A percentile compares a stretch with the other conserved stretches of the same genome.
Conservation (phyloP, 805 yeast genomes). For the Lipomyces yamadae region DNA sequence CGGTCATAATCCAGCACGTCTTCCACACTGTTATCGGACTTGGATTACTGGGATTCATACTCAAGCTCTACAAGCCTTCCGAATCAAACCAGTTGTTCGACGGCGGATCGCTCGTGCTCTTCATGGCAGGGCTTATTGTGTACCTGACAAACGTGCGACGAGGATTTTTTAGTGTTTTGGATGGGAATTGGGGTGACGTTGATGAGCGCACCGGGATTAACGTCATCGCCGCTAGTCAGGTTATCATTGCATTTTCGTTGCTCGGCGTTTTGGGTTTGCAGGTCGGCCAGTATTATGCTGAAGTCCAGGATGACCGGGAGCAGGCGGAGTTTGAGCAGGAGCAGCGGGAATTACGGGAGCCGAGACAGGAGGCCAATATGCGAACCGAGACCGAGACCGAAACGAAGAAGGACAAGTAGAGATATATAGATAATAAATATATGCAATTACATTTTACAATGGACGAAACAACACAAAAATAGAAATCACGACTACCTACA, state of each 20-base stretch:
- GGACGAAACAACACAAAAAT: not conserved
- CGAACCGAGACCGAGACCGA: constrained; percentile 2
- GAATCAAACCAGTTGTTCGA: constrained; percentile 87
- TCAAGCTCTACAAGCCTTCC: constrained; percentile 84
- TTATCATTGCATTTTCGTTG: constrained; percentile 71
- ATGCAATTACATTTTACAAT: not conserved
- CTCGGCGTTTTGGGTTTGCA: constrained; percentile 84
- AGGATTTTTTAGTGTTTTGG: constrained; percentile 70
- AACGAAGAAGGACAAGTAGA: constrained; percentile 18
- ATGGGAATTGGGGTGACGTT: constrained; percentile 93
- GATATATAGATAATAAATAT: not conserved
- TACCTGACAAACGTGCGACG: constrained; percentile 85
- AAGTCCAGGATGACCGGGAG: constrained; percentile 51
- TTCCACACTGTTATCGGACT: constrained; percentile 65
- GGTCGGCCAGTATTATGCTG: constrained; percentile 87
- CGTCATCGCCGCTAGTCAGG: constrained; percentile 87
- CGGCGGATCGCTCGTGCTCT: constrained; percentile 80
- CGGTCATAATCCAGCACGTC: constrained; percentile 60
- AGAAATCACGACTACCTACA: not conserved
- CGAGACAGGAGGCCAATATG: constrained; percentile 3
- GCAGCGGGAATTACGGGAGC: constrained; percentile 18
- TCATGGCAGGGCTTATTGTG: constrained; percentile 72
- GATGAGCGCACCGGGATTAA: constrained; percentile 82
- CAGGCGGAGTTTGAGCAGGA: constrained; percentile 20
- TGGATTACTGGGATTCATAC: constrained; percentile 73